Conservation (phyloP, 208 protist species). For the Angomonas ambiguus region DNA sequence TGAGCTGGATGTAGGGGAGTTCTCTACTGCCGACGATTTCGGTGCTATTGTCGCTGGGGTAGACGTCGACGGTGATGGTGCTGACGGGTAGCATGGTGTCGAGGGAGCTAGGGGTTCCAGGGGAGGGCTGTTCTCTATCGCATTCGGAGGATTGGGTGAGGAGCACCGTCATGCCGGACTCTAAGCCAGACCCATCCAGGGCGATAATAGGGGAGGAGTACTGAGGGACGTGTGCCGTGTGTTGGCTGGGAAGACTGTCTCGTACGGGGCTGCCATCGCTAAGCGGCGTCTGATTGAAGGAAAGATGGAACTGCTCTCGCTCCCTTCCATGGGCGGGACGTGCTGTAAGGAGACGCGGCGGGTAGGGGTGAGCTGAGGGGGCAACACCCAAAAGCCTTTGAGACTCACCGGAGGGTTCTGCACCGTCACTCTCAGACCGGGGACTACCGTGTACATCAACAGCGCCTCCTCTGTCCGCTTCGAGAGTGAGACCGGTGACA, state of each 20-base stretch:
- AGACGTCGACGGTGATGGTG: conserved; percentile 10
- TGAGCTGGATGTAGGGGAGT: conserved; percentile 53
- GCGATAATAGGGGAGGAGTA: conserved; percentile 56
- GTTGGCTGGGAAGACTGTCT: neutral
- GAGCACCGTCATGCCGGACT: conserved; percentile 54
- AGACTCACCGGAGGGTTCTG: conserved; percentile 31
- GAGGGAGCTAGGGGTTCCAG: conserved; percentile 17
- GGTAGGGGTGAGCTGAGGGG: conserved; percentile 22
- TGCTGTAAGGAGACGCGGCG: conserved; percentile 7
- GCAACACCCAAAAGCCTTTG: conserved; percentile 56
- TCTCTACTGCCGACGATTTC: neutral
- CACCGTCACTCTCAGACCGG: conserved; percentile 44
- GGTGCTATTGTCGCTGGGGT: neutral
- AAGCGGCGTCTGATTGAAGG: neutral
- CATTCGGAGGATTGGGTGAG: conserved; percentile 35
- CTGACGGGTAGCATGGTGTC: conserved; percentile 68
- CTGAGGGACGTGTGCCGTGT: conserved; percentile 35
- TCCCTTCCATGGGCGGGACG: neutral
- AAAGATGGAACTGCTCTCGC: neutral
- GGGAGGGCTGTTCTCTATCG: conserved; percentile 30
- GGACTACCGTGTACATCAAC: conserved; percentile 52
- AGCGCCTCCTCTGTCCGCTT: conserved; percentile 11
- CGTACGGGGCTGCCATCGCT: neutral
- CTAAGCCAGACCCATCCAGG: conserved; percentile 40
- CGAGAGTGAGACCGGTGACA: neutral